Base-by-base conservation (phyloP, 1,139 yeast genomes). In the Hansenula lynferdii region DNA sequence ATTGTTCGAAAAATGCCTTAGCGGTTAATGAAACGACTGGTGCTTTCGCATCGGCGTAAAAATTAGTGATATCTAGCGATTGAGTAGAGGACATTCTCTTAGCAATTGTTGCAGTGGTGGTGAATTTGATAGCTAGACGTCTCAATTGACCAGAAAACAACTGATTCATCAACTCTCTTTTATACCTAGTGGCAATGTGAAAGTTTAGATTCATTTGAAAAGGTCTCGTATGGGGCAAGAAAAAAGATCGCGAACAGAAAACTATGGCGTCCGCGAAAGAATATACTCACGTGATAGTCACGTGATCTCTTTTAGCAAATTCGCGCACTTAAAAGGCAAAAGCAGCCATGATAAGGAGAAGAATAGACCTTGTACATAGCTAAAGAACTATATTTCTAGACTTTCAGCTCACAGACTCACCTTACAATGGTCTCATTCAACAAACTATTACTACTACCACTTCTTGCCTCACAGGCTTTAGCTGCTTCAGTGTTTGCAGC, bases 11-110 rank as follows among this genome's bases (percentile, higher is more conserved):
- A 53, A 65, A 77, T 10, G 63, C 54, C 38, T 62, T 61, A 1
- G 70, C 71, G 5, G 65, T 53, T n/a, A 68, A 48, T 5, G 63
- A 56, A 16, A 67, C 69, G 40, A 67, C 57, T 34, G 80, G 80
- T 2, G 80, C 77, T 29, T 65, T 61, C 34, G 67, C 43, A 56
- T 76, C 76, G 38, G 77, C 80, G 48, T 51, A 40, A 50, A 45
- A 42, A 37, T 37, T 37, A 14, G 45, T 24, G 7, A 42, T 26
- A 20, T 42, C 42, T 22, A 34, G 29, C 3, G 37, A 17, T 30
- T 30, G 32, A n/a, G 43, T 32, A 9, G 47, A 39, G 4, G 42
- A 40, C 50, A 46, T 46, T 36, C 35, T 33, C 2, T 17, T 28
- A 12, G 26, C n/a, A n/a, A 26, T 31, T 16, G 23, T 34, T 20